Percentiles rank a stretch among this genome's conserved stretches.
Conservation (phyloP, 345 rosid genomes). For the Hevea brasiliensis region DNA sequence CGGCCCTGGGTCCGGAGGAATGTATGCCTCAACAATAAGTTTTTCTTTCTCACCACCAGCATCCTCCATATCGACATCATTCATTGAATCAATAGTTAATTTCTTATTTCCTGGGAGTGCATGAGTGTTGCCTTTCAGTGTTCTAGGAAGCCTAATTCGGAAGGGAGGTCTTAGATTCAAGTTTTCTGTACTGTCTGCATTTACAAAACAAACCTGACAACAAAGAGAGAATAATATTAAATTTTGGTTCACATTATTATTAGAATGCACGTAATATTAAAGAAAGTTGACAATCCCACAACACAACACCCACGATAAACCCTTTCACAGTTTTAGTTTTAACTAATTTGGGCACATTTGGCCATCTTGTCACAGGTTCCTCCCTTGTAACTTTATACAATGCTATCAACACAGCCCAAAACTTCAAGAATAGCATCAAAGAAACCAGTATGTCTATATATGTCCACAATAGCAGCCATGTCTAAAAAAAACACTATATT, state of each 20-base stretch:
- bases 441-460: background rate
- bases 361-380: background rate
- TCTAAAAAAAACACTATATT: background rate
- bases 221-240: slow-evolving; percentile 13
- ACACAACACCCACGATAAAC: background rate
- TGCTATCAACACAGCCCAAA: background rate
- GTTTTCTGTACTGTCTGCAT: slow-evolving; percentile 64
- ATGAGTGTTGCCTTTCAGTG: slow-evolving; percentile 55
- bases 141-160: slow-evolving; percentile 72
- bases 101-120: slow-evolving; percentile 84
- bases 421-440: background rate
- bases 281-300: background rate
- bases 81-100: slow-evolving; percentile 38
- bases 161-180: slow-evolving; percentile 78
- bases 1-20: slow-evolving; percentile 96
- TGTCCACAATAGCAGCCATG: too few species aligned
- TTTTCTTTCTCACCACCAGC: slow-evolving; percentile 51
- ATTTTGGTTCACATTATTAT: background rate
- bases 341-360: background rate
- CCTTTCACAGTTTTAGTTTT: background rate
- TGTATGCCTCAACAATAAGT: slow-evolving; percentile 85
- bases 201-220: slow-evolving; percentile 67
- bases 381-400: background rate
- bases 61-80: slow-evolving; percentile 55
- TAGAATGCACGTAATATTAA: background rate